Base-by-base conservation (phyloP, 306 rosid genomes). In the Sicyos baderoa region DNA sequence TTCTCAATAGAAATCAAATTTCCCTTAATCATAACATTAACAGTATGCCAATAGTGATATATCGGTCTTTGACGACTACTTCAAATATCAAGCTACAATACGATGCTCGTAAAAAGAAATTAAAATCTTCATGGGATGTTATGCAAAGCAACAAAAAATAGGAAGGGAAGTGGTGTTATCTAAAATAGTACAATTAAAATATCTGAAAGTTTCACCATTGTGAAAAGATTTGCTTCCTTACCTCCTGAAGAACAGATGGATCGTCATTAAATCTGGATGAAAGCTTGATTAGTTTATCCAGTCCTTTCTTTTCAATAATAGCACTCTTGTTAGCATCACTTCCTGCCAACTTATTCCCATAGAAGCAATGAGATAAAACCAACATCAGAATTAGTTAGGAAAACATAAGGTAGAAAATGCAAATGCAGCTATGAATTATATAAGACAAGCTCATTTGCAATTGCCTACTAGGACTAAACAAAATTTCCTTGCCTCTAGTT, bases 181-280 rank as follows among this genome's bases (percentile, higher is more conserved):
- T 14, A 13, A 66, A 59, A 1, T 7, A 29, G 22, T 9, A 29
- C 0, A 22, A 15, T 21, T 12, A 64, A 45, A 13, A 14, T 4
- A 66, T 13, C 6, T 2, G 54, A 9, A 65, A 44, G 2, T 19
- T 64, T 37, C 68, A 40, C 27, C 14, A 62, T 17, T 9, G 50
- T n/a, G 18, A 48, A 22, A 23, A 50, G 27, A 27, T 48, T 27
- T 68, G 70, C 60, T 73, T 79, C 37, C 80, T 74, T 78, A 93
- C 99, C 94, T 93, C 99, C 79, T 78, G 99, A 73, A 93, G 82
- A 68, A 93, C 88, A 51, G 87, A 78, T 75, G 94, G 89, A 75
- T 90, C 94, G 49, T 86, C 94, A 17, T 74, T 79, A 81, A 81
- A 86, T 80, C 90, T 85, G 71, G 87, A 83, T 18, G 94, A 82